These are phyloP conservation scores for Colletotrichum orbiculare DNA, from an alignment of 2,329 filamentous ascomycete species.

Conservation along the genomic window DNA sequence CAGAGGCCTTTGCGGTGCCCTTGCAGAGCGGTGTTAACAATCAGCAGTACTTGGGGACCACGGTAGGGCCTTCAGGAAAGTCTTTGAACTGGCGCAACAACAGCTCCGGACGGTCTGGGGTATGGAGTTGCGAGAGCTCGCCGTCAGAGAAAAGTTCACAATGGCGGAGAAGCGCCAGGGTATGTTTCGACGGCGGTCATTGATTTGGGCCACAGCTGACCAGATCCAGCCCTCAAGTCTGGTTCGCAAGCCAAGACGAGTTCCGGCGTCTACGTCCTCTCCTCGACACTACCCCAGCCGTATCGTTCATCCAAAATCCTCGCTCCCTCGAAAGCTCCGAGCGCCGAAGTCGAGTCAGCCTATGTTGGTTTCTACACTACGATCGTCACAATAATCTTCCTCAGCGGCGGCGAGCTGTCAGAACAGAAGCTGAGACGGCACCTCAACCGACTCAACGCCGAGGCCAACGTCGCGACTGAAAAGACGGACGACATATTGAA, in stretches of 20 bases:
- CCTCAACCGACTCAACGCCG: conserved; percentile 78
- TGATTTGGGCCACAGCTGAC: not conserved
- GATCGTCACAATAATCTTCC: conserved; percentile 79
- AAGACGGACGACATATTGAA: conserved; percentile 81
- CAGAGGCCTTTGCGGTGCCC: conserved; percentile 16
- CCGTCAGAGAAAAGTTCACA: conserved; percentile 82
- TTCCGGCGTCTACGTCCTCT: conserved; percentile 81
- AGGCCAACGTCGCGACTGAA: conserved; percentile 78
- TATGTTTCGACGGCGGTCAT: conserved; percentile 47
- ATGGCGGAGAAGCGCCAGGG: conserved; percentile 82
- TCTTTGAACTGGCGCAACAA: conserved; percentile 82
- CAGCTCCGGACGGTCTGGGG: conserved; percentile 81
- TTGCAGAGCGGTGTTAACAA: not conserved
- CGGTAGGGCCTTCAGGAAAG: conserved; percentile 75
- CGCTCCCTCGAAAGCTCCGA: conserved; percentile 73
- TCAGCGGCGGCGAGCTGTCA: conserved; percentile 78
- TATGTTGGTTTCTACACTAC: conserved; percentile 87
- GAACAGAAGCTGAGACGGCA: conserved; percentile 84
- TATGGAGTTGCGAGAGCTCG: conserved; percentile 92
- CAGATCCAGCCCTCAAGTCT: conserved; percentile 51
- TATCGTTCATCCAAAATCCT: conserved; percentile 77
- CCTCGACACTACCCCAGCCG: conserved; percentile 74
- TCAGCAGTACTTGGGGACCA: conserved; percentile 75
- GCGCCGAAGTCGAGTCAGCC: conserved; percentile 75
- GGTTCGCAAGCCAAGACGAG: conserved; percentile 64